phyloP scores from a whole-genome alignment of 257 asterid genomes.

The Schizonepeta tenuifolia region DNA sequence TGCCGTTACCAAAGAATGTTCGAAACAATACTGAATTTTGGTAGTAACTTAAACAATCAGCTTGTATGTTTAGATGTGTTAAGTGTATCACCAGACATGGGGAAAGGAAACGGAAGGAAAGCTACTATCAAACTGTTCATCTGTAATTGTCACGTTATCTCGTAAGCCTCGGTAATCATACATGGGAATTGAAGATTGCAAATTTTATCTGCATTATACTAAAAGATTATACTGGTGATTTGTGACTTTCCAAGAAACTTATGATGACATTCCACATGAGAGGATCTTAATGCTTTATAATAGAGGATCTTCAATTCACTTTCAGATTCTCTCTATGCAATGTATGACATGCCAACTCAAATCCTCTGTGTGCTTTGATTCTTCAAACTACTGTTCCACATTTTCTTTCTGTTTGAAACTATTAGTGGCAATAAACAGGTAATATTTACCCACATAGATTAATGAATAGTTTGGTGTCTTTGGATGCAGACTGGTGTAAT shows the following conservation, averaged over 20 bases:
- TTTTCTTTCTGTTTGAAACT: constrained; percentile 17
- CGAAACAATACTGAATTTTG: neutral
- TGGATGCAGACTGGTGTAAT: constrained; percentile 80
- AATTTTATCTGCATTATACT: constrained; percentile 4
- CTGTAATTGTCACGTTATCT: neutral
- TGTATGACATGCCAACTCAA: constrained; percentile 22
- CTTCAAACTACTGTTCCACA: constrained; percentile 7
- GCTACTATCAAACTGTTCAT: constrained; percentile 2
- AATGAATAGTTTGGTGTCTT: constrained; percentile 31
- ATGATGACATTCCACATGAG: constrained; percentile 17
- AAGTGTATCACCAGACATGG: neutral
- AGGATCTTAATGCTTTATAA: neutral
- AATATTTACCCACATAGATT: neutral
- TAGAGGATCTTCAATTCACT: too few species aligned
- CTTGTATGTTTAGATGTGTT: neutral
- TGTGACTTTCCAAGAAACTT: neutral
- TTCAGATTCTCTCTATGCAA: constrained; percentile 19
- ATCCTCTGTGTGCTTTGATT: neutral
- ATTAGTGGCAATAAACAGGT: constrained; percentile 22
- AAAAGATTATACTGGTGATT: neutral
- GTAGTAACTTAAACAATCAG: neutral
- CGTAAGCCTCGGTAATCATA: neutral
- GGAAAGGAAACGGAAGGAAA: neutral
- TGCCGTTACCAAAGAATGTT: neutral
- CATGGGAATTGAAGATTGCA: neutral